Percentiles rank a stretch among this genome's conserved stretches.
Evolutionary conservation across 768 basidiomycete species (phyloP).

Genomic region (Kwoniella heveanensis): DNA sequence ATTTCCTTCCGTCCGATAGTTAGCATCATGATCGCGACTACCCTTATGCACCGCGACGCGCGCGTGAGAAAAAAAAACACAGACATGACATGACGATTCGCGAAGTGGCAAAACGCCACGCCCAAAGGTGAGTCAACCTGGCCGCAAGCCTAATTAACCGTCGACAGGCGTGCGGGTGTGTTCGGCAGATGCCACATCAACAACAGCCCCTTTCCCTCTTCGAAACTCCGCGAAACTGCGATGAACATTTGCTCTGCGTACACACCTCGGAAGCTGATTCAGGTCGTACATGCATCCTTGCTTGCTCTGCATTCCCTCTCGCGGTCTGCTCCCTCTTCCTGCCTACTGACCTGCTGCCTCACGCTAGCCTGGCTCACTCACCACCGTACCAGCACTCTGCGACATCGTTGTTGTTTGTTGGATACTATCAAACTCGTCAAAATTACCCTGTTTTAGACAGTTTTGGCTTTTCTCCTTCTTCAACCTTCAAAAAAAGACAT

Average conservation of each 20-base stretch:
- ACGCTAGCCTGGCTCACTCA: slow-evolving; percentile 1
- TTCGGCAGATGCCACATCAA: slow-evolving; percentile 4
- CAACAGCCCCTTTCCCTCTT: too few species aligned
- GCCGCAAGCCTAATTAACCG: neutral
- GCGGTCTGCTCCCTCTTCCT: neutral
- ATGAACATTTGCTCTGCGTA: neutral
- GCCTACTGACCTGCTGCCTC: neutral
- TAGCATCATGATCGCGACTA: slow-evolving; percentile 15
- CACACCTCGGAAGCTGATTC: neutral
- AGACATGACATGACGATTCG: neutral
- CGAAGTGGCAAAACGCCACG: too few species aligned
- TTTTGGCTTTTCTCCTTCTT: slow-evolving; percentile 5
- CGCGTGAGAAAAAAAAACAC: neutral
- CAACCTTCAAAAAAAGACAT: slow-evolving; percentile 29
- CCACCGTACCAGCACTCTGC: neutral
- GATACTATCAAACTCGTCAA: neutral
- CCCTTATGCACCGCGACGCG: neutral
- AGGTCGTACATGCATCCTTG: too few species aligned
- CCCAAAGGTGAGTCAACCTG: slow-evolving; percentile 11
- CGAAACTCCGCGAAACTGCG: slow-evolving; percentile 29
- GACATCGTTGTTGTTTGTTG: neutral
- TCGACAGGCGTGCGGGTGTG: neutral
- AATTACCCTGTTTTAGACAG: slow-evolving; percentile 12
- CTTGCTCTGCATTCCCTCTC: neutral
- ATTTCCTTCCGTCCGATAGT: too few species aligned